Percentiles rank a stretch among this genome's conserved stretches.
Evolutionary conservation across 306 rosid species (phyloP).

Genomic region (Vachellia collinsii): DNA sequence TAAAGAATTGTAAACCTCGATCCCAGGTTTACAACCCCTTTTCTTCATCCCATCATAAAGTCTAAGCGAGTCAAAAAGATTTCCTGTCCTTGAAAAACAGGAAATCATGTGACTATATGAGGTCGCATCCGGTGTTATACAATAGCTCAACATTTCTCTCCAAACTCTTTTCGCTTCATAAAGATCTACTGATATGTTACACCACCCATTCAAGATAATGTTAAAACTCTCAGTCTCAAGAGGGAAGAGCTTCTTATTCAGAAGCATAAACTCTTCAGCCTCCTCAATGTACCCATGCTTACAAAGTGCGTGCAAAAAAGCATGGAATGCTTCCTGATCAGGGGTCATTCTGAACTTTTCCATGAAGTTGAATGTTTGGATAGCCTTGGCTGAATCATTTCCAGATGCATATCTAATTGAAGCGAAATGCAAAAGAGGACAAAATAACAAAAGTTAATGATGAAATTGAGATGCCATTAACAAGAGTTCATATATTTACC

Average conservation of each 20-base stretch:
- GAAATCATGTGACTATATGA: slow-evolving; percentile 85
- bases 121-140: slow-evolving; percentile 72
- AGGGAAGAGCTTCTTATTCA: slow-evolving; percentile 76
- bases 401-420: slow-evolving; percentile 74
- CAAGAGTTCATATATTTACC: slow-evolving; percentile 22
- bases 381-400: slow-evolving; percentile 60
- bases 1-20: slow-evolving; percentile 72
- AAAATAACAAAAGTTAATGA: neutral
- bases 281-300: slow-evolving; percentile 73
- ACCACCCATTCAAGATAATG: slow-evolving; percentile 87
- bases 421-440: slow-evolving; percentile 29
- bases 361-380: slow-evolving; percentile 78
- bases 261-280: slow-evolving; percentile 91
- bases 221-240: slow-evolving; percentile 68
- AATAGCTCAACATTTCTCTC: slow-evolving; percentile 82
- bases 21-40: slow-evolving; percentile 63
- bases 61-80: slow-evolving; percentile 88
- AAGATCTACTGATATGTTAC: slow-evolving; percentile 65
- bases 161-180: slow-evolving; percentile 86
- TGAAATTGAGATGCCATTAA: slow-evolving; percentile 13
- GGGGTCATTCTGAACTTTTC: slow-evolving; percentile 76
- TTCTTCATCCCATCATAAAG: slow-evolving; percentile 89
- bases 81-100: slow-evolving; percentile 80
- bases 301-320: slow-evolving; percentile 71
- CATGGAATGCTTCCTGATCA: slow-evolving; percentile 67